Percentiles rank a stretch among this genome's conserved stretches.
These are phyloP conservation scores for Pyracantha coccinea DNA, from an alignment of 331 rosid genomes.

Conservation along the genomic window DNA sequence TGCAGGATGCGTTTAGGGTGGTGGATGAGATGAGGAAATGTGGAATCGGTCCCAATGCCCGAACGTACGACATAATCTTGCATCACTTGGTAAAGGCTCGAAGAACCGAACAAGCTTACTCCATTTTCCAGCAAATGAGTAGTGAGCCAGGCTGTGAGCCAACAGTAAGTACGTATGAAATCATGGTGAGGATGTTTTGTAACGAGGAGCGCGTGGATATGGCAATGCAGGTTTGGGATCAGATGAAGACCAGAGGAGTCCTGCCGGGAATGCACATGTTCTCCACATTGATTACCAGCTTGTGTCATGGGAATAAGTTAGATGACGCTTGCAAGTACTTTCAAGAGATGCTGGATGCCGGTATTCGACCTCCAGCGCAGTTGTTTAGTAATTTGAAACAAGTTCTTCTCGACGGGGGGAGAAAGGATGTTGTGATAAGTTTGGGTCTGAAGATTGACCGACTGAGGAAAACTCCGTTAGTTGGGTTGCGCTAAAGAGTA, in stretches of 20 bases:
- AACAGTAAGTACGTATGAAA: constrained; percentile 55
- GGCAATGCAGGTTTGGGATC: constrained; percentile 61
- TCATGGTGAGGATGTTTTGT: constrained; percentile 78
- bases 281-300: constrained; percentile 44
- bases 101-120: constrained; percentile 56
- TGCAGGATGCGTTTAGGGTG: constrained; percentile 41
- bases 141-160: constrained; percentile 54
- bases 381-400: constrained; percentile 56
- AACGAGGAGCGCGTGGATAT: constrained; percentile 45
- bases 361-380: constrained; percentile 65
- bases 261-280: constrained; percentile 84
- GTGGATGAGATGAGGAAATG: constrained; percentile 53
- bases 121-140: constrained; percentile 51
- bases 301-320: constrained; percentile 54
- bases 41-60: constrained; percentile 64
- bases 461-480: constrained; percentile 49
- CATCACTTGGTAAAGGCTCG: constrained; percentile 56
- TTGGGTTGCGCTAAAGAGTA: constrained; percentile 4
- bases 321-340: constrained; percentile 72
- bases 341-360: constrained; percentile 66
- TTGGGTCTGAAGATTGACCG: constrained; percentile 42
- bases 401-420: constrained; percentile 47
- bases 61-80: constrained; percentile 65
- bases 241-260: constrained; percentile 58
- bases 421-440: constrained; percentile 26